These are phyloP conservation scores for Linnemannia zychae DNA, from an alignment of 192 early-diverging fungal genomes.

Conservation along the genomic window DNA sequence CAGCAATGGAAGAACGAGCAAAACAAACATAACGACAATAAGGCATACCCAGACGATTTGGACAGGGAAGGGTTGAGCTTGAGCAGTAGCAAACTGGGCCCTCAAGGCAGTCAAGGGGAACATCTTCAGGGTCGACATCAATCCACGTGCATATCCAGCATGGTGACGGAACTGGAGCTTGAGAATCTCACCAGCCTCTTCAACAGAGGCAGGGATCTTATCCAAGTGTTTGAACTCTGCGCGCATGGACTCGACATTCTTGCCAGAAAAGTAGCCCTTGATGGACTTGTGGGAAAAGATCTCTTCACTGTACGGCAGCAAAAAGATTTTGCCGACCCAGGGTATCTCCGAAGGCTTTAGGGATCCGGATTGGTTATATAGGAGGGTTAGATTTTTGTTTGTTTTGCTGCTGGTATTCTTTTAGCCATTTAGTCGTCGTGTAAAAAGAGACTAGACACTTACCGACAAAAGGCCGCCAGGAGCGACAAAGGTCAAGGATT, in stretches of 20 bases:
- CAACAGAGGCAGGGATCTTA: slow-evolving; percentile 11
- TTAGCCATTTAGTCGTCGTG: not conserved
- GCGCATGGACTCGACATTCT: slow-evolving; percentile 50
- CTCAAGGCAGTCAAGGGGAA: slow-evolving; percentile 37
- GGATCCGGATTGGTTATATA: not conserved
- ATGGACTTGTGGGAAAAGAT: slow-evolving; percentile 36
- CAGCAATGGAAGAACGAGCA: not conserved
- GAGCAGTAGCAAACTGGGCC: slow-evolving; percentile 12
- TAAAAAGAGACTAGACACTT: not conserved
- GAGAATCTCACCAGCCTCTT: slow-evolving; percentile 35
- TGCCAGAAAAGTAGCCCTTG: slow-evolving; percentile 35
- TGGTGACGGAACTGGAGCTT: slow-evolving; percentile 34
- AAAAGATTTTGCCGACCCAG: slow-evolving; percentile 40
- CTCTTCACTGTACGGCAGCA: slow-evolving; percentile 37
- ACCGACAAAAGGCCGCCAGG: slow-evolving; percentile 49
- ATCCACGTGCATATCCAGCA: slow-evolving; percentile 46
- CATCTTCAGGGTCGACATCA: slow-evolving; percentile 44
- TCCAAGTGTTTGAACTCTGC: slow-evolving; percentile 29
- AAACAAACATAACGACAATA: not conserved
- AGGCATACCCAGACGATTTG: slow-evolving; percentile 51
- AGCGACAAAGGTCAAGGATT: slow-evolving; percentile 42
- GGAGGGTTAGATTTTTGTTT: not conserved
- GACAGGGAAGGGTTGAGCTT: slow-evolving; percentile 29
- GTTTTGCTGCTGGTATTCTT: not conserved
- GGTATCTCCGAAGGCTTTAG: slow-evolving; percentile 41